A percentile compares a stretch with the other conserved stretches of the same genome.
Conservation (phyloP, 257 asterid species). For the Nicotiana paniculata region DNA sequence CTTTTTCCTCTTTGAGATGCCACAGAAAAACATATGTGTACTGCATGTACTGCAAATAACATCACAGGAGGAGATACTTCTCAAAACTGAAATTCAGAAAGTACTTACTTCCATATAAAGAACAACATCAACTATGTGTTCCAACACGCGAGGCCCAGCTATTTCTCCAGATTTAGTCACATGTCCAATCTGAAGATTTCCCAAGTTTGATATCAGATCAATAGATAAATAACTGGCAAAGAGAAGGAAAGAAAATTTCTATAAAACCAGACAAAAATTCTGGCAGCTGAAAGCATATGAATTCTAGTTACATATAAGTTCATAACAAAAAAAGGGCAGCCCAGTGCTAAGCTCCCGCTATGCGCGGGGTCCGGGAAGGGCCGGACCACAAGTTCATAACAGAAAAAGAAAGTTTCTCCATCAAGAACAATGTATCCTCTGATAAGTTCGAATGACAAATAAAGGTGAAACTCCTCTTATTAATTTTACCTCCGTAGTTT, state of each 20-base stretch:
- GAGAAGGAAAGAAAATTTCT: neutral
- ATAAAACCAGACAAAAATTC: neutral
- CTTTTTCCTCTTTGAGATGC: neutral
- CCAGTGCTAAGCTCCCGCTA: too few species aligned
- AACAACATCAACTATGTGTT: slow-evolving; percentile 97
- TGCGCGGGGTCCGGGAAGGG: too few species aligned
- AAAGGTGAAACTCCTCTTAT: slow-evolving; percentile 1
- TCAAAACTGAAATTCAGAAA: slow-evolving; percentile 1
- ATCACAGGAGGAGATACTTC: neutral
- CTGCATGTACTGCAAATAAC: neutral
- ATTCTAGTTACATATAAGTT: neutral
- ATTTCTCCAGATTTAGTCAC: slow-evolving; percentile 91
- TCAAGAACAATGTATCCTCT: neutral
- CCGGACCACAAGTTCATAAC: neutral
- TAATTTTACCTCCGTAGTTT: neutral
- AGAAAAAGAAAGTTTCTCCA: neutral
- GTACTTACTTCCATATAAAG: slow-evolving; percentile 88
- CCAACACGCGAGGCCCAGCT: slow-evolving; percentile 96
- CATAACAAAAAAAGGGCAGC: neutral
- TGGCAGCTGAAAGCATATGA: neutral
- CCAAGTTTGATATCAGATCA: slow-evolving; percentile 5
- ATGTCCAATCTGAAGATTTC: slow-evolving; percentile 68
- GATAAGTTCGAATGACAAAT: neutral
- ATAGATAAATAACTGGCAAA: neutral
- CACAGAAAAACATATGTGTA: neutral